Conservation (phyloP, 2,329 filamentous ascomycete genomes). For the Talaromyces sp. region DNA sequence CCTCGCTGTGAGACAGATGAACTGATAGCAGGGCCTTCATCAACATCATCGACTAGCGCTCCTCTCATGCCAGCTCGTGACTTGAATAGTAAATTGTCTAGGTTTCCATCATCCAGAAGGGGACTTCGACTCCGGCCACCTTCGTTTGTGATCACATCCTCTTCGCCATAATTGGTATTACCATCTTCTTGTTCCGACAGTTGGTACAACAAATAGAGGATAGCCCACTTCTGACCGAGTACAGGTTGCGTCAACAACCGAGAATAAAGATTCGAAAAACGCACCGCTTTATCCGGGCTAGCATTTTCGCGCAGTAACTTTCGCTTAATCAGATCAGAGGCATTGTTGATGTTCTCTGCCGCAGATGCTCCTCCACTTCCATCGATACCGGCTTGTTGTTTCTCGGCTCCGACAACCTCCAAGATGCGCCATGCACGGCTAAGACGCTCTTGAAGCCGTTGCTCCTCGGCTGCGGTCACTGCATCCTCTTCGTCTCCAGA, state of each 20-base stretch:
- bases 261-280: conserved; percentile 87
- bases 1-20: conserved; percentile 38
- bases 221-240: conserved; percentile 92
- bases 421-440: conserved; percentile 37
- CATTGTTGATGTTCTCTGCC: conserved; percentile 67
- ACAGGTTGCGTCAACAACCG: conserved; percentile 85
- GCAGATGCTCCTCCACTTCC: conserved; percentile 22
- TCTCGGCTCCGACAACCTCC: conserved; percentile 20
- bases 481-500: conserved; percentile 31
- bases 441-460: conserved; percentile 30
- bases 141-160: conserved; percentile 19
- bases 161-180: conserved; percentile 21
- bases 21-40: conserved; percentile 36
- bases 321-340: conserved; percentile 85
- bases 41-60: conserved; percentile 22
- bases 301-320: conserved; percentile 74
- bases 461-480: conserved; percentile 34
- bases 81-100: conserved; percentile 34
- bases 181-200: conserved; percentile 61
- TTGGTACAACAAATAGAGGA: conserved; percentile 83
- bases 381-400: conserved; percentile 18
- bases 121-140: conserved; percentile 33
- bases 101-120: conserved; percentile 34
- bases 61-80: conserved; percentile 23
- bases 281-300: conserved; percentile 67